phyloP scores from a whole-genome alignment of 116 monocot species.

The Cymodocea nodosa region DNA sequence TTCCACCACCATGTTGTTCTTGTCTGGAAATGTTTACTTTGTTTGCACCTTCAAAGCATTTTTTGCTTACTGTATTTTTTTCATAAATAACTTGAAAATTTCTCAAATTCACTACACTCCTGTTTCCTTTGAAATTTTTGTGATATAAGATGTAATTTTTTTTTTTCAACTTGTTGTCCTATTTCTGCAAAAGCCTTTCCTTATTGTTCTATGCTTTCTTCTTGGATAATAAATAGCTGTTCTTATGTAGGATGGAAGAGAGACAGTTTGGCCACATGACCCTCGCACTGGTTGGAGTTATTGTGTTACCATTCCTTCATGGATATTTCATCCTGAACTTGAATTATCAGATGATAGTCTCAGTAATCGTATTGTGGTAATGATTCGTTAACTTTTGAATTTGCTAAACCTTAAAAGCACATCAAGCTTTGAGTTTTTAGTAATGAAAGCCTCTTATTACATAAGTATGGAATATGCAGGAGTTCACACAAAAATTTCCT shows the following conservation, averaged over 20 bases:
- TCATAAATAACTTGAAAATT: no score
- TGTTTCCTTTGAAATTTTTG: no score
- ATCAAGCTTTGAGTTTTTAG: background rate
- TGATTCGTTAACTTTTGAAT: background rate
- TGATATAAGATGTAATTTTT: background rate
- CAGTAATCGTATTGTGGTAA: slow-evolving; percentile 83
- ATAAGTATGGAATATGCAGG: background rate
- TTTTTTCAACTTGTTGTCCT: background rate
- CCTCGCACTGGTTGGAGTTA: slow-evolving; percentile 94
- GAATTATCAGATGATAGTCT: slow-evolving; percentile 50
- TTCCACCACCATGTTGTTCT: no score
- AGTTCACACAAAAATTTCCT: no score
- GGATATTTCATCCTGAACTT: slow-evolving; percentile 62
- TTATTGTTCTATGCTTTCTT: background rate
- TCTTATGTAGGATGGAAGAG: slow-evolving; percentile 62
- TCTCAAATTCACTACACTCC: no score
- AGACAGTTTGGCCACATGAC: slow-evolving; percentile 95
- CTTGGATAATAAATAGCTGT: slow-evolving; percentile 3
- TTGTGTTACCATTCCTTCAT: slow-evolving; percentile 91
- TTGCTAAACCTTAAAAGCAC: background rate
- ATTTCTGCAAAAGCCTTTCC: background rate
- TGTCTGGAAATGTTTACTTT: no score
- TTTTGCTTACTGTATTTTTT: no score
- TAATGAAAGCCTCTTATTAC: background rate
- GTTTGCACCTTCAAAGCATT: no score